Evolutionary conservation across 257 asterid species (phyloP).

Genomic region (Prunella vulgaris): DNA sequence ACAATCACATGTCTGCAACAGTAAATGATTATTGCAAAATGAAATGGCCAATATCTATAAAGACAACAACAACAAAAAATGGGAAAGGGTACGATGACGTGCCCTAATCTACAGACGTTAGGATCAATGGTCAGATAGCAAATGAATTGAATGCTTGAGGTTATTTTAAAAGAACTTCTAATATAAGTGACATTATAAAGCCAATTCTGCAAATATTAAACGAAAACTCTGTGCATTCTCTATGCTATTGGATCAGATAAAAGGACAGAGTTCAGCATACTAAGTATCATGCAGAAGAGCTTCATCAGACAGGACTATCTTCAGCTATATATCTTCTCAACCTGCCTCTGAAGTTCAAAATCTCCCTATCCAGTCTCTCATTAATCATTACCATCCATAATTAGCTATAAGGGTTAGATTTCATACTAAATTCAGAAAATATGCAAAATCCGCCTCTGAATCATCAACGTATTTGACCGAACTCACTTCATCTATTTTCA

Average conservation of each 20-base stretch:
- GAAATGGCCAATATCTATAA: background rate
- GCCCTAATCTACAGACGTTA: background rate
- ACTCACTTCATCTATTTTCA: background rate
- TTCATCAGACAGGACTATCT: slow-evolving; percentile 2
- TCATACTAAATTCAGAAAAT: background rate
- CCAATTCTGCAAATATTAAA: background rate
- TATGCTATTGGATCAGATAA: background rate
- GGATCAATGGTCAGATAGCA: background rate
- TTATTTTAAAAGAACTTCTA: background rate
- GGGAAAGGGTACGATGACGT: background rate
- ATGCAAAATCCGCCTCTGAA: background rate
- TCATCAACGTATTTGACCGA: background rate
- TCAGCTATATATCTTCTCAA: slow-evolving; percentile 11
- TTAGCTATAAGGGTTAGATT: slow-evolving; percentile 3
- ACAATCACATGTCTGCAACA: background rate
- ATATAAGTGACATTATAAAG: background rate
- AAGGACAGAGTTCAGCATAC: background rate
- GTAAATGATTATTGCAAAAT: background rate
- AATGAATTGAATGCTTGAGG: background rate
- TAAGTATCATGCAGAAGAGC: background rate
- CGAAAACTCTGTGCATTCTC: background rate
- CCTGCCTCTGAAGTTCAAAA: slow-evolving; percentile 3
- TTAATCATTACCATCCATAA: background rate
- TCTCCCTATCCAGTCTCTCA: background rate
- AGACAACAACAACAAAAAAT: background rate